Evolutionary conservation across 345 rosid genomes (phyloP).

Genomic region (Populus pruinosa): DNA sequence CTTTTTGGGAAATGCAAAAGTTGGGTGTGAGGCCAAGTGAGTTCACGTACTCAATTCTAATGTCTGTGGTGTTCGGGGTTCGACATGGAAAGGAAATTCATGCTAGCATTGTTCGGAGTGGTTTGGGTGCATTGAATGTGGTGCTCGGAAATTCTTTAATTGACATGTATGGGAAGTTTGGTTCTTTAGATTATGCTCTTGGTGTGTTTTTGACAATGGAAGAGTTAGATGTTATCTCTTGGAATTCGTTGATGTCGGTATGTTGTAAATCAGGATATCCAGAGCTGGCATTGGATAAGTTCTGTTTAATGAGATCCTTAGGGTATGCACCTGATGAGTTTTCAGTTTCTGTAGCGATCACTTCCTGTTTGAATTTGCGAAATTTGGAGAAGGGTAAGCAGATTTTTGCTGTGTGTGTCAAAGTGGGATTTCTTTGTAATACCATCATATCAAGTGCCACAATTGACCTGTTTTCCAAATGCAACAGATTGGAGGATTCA

Average conservation of each 20-base stretch:
- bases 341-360: slow-evolving; percentile 42
- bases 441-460: slow-evolving; percentile 62
- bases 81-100: slow-evolving; percentile 59
- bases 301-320: slow-evolving; percentile 42
- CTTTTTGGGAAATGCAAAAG: slow-evolving; percentile 52
- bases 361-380: slow-evolving; percentile 45
- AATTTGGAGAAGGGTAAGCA: slow-evolving; percentile 68
- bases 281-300: slow-evolving; percentile 45
- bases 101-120: slow-evolving; percentile 47
- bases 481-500: slow-evolving; percentile 74
- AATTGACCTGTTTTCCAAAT: slow-evolving; percentile 74
- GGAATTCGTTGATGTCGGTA: slow-evolving; percentile 64
- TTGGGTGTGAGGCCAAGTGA: slow-evolving; percentile 41
- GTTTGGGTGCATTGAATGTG: slow-evolving; percentile 35
- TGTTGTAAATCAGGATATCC: slow-evolving; percentile 42
- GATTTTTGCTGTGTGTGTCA: slow-evolving; percentile 50
- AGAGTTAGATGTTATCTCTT: slow-evolving; percentile 53
- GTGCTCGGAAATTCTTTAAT: slow-evolving; percentile 70
- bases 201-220: slow-evolving; percentile 50
- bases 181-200: slow-evolving; percentile 43
- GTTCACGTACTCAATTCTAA: slow-evolving; percentile 56
- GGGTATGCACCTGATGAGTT: slow-evolving; percentile 52
- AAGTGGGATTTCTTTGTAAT: slow-evolving; percentile 64
- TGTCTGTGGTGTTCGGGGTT: slow-evolving; percentile 42
- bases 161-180: slow-evolving; percentile 65